Evolutionary conservation across 2,329 filamentous ascomycete genomes (phyloP).

Genomic region (Monilinia aucupariae): DNA sequence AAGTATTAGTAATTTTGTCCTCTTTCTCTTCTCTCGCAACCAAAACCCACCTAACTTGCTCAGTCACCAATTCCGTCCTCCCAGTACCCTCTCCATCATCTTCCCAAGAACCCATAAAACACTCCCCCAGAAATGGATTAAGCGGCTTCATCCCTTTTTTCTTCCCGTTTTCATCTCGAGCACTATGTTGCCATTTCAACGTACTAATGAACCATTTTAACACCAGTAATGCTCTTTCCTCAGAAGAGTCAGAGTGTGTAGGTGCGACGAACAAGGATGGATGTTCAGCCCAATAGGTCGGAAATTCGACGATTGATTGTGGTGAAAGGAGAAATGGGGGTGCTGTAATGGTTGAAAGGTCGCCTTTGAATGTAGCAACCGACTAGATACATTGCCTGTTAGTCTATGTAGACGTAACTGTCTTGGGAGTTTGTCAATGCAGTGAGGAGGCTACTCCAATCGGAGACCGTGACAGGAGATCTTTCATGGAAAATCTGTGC

Average conservation of each 20-base stretch:
- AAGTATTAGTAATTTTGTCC: neutral
- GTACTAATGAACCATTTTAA: slow-evolving; percentile 84
- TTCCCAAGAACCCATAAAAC: slow-evolving; percentile 87
- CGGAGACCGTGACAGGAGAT: too few relatives aligned
- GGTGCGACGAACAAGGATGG: slow-evolving; percentile 75
- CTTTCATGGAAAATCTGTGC: neutral
- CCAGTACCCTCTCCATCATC: slow-evolving; percentile 57
- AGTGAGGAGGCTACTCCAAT: neutral
- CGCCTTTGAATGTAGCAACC: slow-evolving; percentile 76
- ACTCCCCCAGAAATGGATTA: slow-evolving; percentile 90
- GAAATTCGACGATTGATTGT: slow-evolving; percentile 74
- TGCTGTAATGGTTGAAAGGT: slow-evolving; percentile 72
- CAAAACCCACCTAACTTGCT: slow-evolving; percentile 66
- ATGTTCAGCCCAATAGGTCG: slow-evolving; percentile 76
- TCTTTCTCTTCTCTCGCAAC: slow-evolving; percentile 28
- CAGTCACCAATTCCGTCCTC: slow-evolving; percentile 78
- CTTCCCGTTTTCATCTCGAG: slow-evolving; percentile 58
- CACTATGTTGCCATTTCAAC: slow-evolving; percentile 75
- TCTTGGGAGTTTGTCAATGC: neutral
- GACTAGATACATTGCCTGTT: slow-evolving; percentile 41
- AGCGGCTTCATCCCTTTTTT: slow-evolving; percentile 92
- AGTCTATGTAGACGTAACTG: neutral
- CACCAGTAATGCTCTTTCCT: slow-evolving; percentile 33
- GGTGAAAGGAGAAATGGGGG: slow-evolving; percentile 79
- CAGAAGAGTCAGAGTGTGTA: slow-evolving; percentile 68